These are phyloP conservation scores for Obelidium mucronatum DNA, from an alignment of 192 early-diverging fungal genomes.

Conservation along the genomic window DNA sequence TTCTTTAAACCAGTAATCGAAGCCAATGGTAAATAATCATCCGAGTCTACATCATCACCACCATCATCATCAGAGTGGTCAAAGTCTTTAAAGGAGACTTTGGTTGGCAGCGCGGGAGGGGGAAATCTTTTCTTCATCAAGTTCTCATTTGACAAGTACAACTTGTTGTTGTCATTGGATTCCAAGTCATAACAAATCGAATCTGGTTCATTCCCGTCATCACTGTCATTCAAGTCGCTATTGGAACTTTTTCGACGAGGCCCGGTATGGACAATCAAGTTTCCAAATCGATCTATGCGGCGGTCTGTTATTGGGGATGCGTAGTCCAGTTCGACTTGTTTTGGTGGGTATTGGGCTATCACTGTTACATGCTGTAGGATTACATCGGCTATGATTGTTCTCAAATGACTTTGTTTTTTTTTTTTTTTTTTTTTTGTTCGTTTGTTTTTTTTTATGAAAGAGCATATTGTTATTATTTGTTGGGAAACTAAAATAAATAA, in stretches of 20 bases:
- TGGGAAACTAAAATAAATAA: not conserved
- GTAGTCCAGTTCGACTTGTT: slow-evolving; percentile 3
- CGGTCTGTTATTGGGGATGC: slow-evolving; percentile 4
- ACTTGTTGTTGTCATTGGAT: too few relatives aligned
- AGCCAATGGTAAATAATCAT: not conserved
- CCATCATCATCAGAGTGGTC: too few relatives aligned
- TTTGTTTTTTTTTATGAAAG: too few relatives aligned
- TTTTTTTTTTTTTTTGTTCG: not conserved
- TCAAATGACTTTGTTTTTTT: not conserved
- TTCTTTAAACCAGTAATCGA: not conserved
- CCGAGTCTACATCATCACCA: too few relatives aligned
- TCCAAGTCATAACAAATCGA: not conserved
- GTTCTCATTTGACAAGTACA: too few relatives aligned
- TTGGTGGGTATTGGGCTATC: slow-evolving; percentile 20
- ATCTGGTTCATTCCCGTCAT: not conserved
- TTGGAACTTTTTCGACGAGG: not conserved
- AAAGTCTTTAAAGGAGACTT: not conserved
- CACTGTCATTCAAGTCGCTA: not conserved
- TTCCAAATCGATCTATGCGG: slow-evolving; percentile 10
- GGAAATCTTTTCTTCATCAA: too few relatives aligned
- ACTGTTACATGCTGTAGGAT: slow-evolving; percentile 3
- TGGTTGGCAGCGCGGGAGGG: not conserved
- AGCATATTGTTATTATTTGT: too few relatives aligned
- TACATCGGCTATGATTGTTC: slow-evolving; percentile 11
- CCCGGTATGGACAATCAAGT: slow-evolving; percentile 20